Base-by-base conservation (phyloP, 1,139 yeast species). In the Wickerhamomyces sp. region DNA sequence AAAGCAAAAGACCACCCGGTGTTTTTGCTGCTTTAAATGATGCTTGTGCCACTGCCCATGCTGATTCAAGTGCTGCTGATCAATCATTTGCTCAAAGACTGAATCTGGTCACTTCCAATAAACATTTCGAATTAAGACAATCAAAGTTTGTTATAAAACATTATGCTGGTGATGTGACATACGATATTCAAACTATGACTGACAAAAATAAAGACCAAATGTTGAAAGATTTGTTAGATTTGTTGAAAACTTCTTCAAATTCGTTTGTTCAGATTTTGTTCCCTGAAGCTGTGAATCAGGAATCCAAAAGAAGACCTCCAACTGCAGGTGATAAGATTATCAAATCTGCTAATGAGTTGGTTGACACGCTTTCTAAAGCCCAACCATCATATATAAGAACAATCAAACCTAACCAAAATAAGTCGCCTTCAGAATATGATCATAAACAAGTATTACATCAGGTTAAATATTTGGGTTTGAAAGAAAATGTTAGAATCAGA, bases 311-410 rank as follows among this genome's bases (percentile, higher is more conserved):
- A 60, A 79, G 96, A 55, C 95, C 97, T 5, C 96, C 96, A 45
- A 90, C 97, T n/a, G 97, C 97, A 0, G 85, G 96, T 48, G 98
- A 92, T 59, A 92, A 89, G 61, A 94, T 94, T 60, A 92, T 89
- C 60, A 76, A 71, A 47, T 84, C 95, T 60, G 99, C 99, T 12
- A 94, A 94, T 57, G 79, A 81, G 30, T 70, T 94, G 48, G 96
- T 90, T 44, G 90, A 85, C 33, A 92, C 97, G 0, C 70, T 94
- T 44, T 86, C 96, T 0, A 80, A 81, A 53, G 81, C 97, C 21
- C 85, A 85, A 46, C 99, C 98, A 1, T 88, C 97, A 0, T 94
- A 94, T 60, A 94, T 94, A 49, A 84, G 99, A 71, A 94, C 99
- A 3, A 94, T 94, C 60, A 94, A 94, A 62, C 99, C 99, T 16